Base-by-base conservation (phyloP, 2,329 filamentous ascomycete species). In the Stachybotrys elegans region DNA sequence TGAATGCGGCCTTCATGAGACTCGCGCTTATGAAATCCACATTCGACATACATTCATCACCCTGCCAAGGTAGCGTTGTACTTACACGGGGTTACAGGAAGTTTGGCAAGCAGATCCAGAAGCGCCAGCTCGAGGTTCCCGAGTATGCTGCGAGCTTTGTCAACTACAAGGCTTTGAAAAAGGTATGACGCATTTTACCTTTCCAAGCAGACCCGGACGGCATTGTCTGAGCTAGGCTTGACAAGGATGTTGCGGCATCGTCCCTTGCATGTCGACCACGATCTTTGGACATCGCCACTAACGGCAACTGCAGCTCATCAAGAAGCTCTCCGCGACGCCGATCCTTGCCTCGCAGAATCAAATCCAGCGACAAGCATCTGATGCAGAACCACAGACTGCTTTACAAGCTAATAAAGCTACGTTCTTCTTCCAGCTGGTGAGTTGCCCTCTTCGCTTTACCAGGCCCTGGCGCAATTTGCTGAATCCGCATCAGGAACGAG, bases 111-210 rank as follows among this genome's bases (percentile, higher is more conserved):
- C 89, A 96, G 66, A 95, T 98, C 56, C 93, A 97, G 75, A 95
- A 95, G 76, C 86, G 91, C 65, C 93, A 98, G 78, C 88, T 98
- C 60, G 93, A 98, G 67, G 91, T 98, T 48, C 93, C 93, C 48
- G 93, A 98, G 79, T 98, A 98, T 84, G 92, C 93, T 50, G 90
- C 92, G 52, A 96, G 91, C 70, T 98, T 98, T 65, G 91, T 97
- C 57, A 96, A 98, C 71, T 98, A 98, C 76, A 98, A 98, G 73
- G 91, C 90, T 48, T 76, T 98, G 57, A 98, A 98, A 71, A 97
- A 97, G 88, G 93, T 95, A 63, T 35, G n/a, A n/a, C n/a, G n/a
- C 16, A 31, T 42, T 29, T 32, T 51, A 43, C 37, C 49, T 23
- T 45, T 48, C 38, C 37, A 34, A n/a, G n/a, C n/a, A n/a, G n/a